Conservation (phyloP, 345 rosid genomes). For the Adansonia digitata region DNA sequence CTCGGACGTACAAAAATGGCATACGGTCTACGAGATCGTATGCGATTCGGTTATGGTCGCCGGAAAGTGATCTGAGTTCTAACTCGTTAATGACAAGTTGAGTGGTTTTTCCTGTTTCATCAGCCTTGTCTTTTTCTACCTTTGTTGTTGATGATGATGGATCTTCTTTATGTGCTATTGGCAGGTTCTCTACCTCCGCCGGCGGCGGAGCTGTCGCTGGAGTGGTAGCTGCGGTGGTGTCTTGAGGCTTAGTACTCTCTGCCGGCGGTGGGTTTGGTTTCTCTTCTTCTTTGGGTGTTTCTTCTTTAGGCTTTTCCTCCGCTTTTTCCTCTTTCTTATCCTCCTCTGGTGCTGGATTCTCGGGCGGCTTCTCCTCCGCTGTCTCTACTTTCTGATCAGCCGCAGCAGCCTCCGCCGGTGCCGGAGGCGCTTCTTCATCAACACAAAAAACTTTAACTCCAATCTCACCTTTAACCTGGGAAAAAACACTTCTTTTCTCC, state of each 20-base stretch:
- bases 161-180: constrained; percentile 45
- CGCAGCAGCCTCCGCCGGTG: constrained; percentile 21
- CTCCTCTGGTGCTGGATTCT: constrained; percentile 22
- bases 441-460: constrained; percentile 62
- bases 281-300: constrained; percentile 28
- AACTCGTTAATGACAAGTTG: constrained; percentile 38
- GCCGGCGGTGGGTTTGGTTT: constrained; percentile 26
- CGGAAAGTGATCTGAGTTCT: constrained; percentile 49
- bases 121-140: constrained; percentile 26
- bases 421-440: constrained; percentile 54
- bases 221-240: constrained; percentile 24
- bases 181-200: constrained; percentile 38
- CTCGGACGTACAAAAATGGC: constrained; percentile 80
- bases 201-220: constrained; percentile 19
- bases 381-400: constrained; percentile 35
- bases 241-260: constrained; percentile 29
- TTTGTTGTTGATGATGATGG: constrained; percentile 8
- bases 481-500: constrained; percentile 87
- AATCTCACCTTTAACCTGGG: constrained; percentile 84
- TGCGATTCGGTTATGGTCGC: constrained; percentile 49
- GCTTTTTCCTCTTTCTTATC: constrained; percentile 32
- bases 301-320: constrained; percentile 31
- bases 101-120: constrained; percentile 27
- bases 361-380: constrained; percentile 38
- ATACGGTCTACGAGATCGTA: constrained; percentile 79